Evolutionary conservation across 2,329 filamentous ascomycete species (phyloP), one percentile per base, ranked within the genome.

Genomic region (Penicillium thymicola): DNA sequence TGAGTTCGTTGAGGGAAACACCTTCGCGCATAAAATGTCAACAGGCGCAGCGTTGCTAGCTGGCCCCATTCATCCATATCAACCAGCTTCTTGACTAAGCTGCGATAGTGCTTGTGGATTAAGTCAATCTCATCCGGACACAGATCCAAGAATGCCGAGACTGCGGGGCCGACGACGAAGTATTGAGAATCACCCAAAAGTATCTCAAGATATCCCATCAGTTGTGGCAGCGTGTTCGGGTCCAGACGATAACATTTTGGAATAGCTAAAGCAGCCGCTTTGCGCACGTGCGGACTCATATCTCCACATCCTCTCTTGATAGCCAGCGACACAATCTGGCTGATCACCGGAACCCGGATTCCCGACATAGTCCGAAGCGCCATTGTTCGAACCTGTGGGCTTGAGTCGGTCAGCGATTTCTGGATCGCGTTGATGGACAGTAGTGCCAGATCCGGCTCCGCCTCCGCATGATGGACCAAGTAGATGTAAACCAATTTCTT

Each of bases 41-140:
- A 87, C 62, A 99, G 79, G 38, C 86, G 84, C 65, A 99, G 71
- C 3, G 89, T 89, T 2, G 91, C 89, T 52, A 97, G 75, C 75
- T 99, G 94, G 41, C 92, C 89, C 94, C 94, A 99, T 76, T 99
- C 94, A 69, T 99, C 94, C 94, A 99, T 99, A 71, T 99, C 94
- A 25, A 97, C 91, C 51, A 97, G 78, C 78, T 97, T 96, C 72
- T 86, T 90, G 60, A 96, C 87, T 60, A 99, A 78, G 36, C 84
- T 81, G 49, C 90, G 85, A 75, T 97, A 99, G 70, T 96, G 89
- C 63, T 89, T 87, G 74, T 99, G 94, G 64, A 99, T 86, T 58
- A 99, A 78, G 70, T 97, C 92, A 61, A 96, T 82, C 52, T 89
- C 82, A 16, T 95, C 88, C 0, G 94, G 92, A 64, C 93, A 97